Evolutionary conservation across 306 rosid species (phyloP), one percentile per base, ranked within the genome.

Genomic region (Senna siamea): DNA sequence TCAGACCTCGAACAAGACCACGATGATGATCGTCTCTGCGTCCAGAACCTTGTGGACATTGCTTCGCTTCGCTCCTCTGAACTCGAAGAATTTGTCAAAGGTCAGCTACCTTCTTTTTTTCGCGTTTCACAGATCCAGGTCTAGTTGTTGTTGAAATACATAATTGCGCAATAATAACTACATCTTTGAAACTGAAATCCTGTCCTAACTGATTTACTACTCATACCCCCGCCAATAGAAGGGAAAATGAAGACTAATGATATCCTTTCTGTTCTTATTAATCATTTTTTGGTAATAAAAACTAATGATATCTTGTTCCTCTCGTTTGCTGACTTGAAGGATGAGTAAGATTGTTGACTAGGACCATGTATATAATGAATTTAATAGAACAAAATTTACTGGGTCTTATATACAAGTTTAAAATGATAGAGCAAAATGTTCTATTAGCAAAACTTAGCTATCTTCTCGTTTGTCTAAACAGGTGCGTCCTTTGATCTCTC

Each of bases 401-500:
- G 8, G 26, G 44, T 9, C n/a, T 46, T 47, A 20, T 44, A 28
- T 43, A n/a, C 2, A 5, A 4, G 28, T 0, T 22, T 66, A 47
- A 73, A 59, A 19, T 47, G 7, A 18, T 5, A 5, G 46, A 34
- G 59, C 58, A 18, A 9, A 17, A 46, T 34, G 9, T 9, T 18
- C 9, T 14, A 35, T 63, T 18, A 5, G 50, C 30, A 62, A 23
- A 38, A 62, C 5, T 35, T 40, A 63, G 19, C 11, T 63, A 15
- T 38, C 4, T 14, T 30, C 22, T 14, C 28, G 19, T 40, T 76
- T 20, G 23, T 51, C 14, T 53, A 18, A 54, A 58, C 73, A 92
- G 98, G 93, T n/a, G 77, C 89, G 38, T 88, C 96, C 0, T 93
- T 93, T 76, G 98, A 93, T 78, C 97, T 93, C 40, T 93, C 97